These are phyloP conservation scores for Bryoerythrophyllum caledonicum DNA, from an alignment of 225 moss, liverwort and hornwort species.

Conservation along the genomic window DNA sequence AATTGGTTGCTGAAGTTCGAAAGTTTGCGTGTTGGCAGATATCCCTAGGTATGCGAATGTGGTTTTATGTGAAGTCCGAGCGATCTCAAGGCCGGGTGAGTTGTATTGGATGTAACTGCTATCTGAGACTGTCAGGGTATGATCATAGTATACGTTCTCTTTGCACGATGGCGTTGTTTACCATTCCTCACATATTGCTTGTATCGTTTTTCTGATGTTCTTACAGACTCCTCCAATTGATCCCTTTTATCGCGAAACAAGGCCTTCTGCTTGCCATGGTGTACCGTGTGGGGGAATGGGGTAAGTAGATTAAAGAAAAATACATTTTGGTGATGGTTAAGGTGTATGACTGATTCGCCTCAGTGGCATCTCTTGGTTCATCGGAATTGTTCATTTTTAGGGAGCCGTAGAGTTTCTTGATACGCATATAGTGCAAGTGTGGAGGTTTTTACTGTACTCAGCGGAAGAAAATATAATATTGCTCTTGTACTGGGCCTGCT, in stretches of 20 bases:
- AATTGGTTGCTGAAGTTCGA: constrained; percentile 9
- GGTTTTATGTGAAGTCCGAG: constrained; percentile 86
- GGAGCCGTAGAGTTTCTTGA: neutral
- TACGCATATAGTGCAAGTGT: neutral
- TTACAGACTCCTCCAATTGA: constrained; percentile 90
- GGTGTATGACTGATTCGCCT: constrained; percentile 4
- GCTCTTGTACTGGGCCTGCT: constrained; percentile 5
- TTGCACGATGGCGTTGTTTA: neutral
- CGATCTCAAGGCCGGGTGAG: constrained; percentile 90
- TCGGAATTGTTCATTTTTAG: neutral
- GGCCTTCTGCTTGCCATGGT: constrained; percentile 96
- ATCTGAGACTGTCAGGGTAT: neutral
- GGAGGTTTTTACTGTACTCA: neutral
- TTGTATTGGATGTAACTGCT: neutral
- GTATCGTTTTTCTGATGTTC: constrained; percentile 3
- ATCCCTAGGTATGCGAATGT: constrained; percentile 86
- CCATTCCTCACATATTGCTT: neutral
- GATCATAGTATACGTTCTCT: neutral
- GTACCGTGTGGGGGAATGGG: constrained; percentile 99
- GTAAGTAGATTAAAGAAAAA: constrained; percentile 39
- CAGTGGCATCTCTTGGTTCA: constrained; percentile 4
- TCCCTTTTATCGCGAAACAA: constrained; percentile 73
- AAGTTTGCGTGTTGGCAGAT: constrained; percentile 54
- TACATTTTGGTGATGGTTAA: constrained; percentile 2
- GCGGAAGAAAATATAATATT: neutral